These are phyloP conservation scores for Solanum appendiculatum DNA, from an alignment of 257 asterid species.

Conservation along the genomic window DNA sequence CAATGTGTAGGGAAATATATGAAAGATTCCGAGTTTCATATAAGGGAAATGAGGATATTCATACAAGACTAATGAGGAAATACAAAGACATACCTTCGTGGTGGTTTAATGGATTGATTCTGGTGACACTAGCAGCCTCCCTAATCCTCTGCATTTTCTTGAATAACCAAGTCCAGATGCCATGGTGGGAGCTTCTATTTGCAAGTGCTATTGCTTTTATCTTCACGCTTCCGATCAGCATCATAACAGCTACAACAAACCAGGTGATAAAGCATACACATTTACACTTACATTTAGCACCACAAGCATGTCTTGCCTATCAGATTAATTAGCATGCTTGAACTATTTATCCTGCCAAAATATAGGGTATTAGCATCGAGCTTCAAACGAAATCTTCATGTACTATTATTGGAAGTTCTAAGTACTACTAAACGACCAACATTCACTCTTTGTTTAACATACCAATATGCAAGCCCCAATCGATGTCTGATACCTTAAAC, in stretches of 20 bases:
- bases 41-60: slow-evolving; percentile 70
- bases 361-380: not conserved
- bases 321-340: not conserved
- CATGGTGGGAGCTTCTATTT: slow-evolving; percentile 92
- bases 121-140: slow-evolving; percentile 49
- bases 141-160: slow-evolving; percentile 63
- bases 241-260: slow-evolving; percentile 90
- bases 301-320: not conserved
- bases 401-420: not conserved
- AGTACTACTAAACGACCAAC: not conserved
- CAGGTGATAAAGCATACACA: slow-evolving; percentile 37
- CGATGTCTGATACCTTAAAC: not conserved
- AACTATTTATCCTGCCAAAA: not conserved
- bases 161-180: slow-evolving; percentile 83
- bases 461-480: not conserved
- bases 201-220: slow-evolving; percentile 66
- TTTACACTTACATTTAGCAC: not conserved
- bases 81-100: slow-evolving; percentile 81
- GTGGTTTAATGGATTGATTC: slow-evolving; percentile 80
- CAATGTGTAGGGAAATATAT: slow-evolving; percentile 54
- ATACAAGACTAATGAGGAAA: slow-evolving; percentile 71
- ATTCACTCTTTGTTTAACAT: not conserved
- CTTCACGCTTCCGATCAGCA: slow-evolving; percentile 93
- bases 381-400: not conserved
- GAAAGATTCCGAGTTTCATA: slow-evolving; percentile 58